Evolutionary conservation across 345 rosid genomes (phyloP).

Genomic region (Lumnitzera littorea): DNA sequence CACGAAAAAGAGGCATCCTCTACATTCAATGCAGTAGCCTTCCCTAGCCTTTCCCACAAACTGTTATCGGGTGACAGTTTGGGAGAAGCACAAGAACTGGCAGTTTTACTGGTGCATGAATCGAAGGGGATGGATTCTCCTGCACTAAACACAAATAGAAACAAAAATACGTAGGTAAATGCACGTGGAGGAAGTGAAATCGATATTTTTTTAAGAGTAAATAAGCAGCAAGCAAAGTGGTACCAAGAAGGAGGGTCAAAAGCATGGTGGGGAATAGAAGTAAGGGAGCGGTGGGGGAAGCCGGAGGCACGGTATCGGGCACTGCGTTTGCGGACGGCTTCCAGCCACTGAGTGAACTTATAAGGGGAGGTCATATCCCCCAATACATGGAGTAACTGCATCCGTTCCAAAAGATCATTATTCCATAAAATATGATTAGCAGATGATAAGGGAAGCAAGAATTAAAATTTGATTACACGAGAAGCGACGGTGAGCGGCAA

Average conservation of each 20-base stretch:
- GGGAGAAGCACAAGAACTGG: conserved; percentile 7
- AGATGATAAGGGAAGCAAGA: conserved; percentile 2
- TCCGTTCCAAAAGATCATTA: not conserved
- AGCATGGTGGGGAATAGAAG: conserved; percentile 33
- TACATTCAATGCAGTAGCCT: conserved; percentile 59
- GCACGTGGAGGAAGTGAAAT: no score
- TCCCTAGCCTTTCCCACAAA: conserved; percentile 94
- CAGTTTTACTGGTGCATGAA: conserved; percentile 26
- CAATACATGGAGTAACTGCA: conserved; percentile 93
- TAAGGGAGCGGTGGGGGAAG: conserved; percentile 63
- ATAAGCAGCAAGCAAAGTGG: not conserved
- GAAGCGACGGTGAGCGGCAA: conserved; percentile 89
- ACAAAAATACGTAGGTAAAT: no score
- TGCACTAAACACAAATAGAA: conserved; percentile 16
- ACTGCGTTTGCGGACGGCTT: conserved; percentile 93
- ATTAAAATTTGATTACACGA: conserved; percentile 36
- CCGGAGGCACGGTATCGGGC: conserved; percentile 71
- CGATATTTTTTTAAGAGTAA: no score
- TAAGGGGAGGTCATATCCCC: conserved; percentile 91
- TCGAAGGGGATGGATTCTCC: conserved; percentile 52
- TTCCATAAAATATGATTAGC: not conserved
- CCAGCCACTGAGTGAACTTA: conserved; percentile 93
- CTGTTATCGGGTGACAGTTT: conserved; percentile 53
- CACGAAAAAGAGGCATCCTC: conserved; percentile 70
- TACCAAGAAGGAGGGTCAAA: conserved; percentile 1